Evolutionary conservation across 305 asterid species (phyloP), one percentile per base, ranked within the genome.

Genomic region (Striga hermonthica): DNA sequence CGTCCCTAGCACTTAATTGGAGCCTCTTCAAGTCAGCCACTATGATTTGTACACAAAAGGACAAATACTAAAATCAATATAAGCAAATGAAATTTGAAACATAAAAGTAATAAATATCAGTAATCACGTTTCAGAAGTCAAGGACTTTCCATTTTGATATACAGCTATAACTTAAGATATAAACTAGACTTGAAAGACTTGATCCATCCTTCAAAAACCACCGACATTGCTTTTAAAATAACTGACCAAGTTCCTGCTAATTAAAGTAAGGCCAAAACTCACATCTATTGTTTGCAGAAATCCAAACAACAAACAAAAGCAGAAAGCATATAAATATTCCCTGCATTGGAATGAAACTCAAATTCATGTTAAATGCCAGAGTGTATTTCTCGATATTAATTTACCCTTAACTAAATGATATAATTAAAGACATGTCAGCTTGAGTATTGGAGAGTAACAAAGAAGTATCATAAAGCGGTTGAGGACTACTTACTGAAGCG

Each of bases 21-120:
- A 89, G 89, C 87, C 88, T 85, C 86, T 87, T 92, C 77, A 92
- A 71, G 73, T 92, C 97, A 31, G 84, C 84, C 98, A 89, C 98
- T 91, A 76, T 62, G 56, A 45, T 73, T 72, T 69, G 61, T 38
- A 57, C 73, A 62, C 57, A 65, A 59, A 10, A 8, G 6, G 13
- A 22, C n/a, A 22, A 22, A 22, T 22, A 22, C 1, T 22, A 37
- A 64, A 60, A 61, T 68, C 45, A 75, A 50, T n/a, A 66, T 52
- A 76, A 73, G 80, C 44, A 74, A 64, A 37, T 49, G 65, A 67
- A 71, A 64, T 69, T 61, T 44, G 47, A 63, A 40, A 66, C 22
- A 48, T 34, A 55, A n/a, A 58, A 50, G 22, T 65, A 57, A 59
- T 68, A 49, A 47, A 63, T 56, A 52, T 59, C 13, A 47, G 40